These are phyloP conservation scores for Kodamaea alishanica DNA, from an alignment of 1,139 yeast species.

Conservation along the genomic window DNA sequence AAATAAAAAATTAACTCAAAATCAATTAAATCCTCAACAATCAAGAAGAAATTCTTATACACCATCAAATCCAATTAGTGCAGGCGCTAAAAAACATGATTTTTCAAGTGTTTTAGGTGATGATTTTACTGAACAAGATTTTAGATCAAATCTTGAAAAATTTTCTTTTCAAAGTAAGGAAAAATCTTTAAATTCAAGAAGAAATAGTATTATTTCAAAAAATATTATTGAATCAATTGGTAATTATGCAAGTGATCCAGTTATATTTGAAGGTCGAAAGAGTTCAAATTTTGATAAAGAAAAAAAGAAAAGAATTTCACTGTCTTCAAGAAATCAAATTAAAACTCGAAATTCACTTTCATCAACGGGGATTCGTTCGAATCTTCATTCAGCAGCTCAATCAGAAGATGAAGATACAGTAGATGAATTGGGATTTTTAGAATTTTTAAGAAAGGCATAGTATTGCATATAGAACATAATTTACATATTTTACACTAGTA, in stretches of 20 bases:
- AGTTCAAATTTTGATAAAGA: not conserved
- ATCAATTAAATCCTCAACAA: not conserved
- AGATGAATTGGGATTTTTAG: constrained; percentile 47
- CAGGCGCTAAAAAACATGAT: constrained; percentile 29
- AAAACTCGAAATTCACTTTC: too few relatives aligned
- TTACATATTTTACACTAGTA: constrained; percentile 7
- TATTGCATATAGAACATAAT: constrained; percentile 1
- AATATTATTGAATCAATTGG: too few relatives aligned
- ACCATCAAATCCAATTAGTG: constrained; percentile 4
- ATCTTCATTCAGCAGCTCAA: not conserved
- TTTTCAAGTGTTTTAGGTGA: constrained; percentile 32
- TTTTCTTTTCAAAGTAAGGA: constrained; percentile 22
- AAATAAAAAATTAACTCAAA: constrained; percentile 12
- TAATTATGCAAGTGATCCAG: too few relatives aligned
- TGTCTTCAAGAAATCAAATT: not conserved
- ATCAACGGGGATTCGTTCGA: too few relatives aligned
- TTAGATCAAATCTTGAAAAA: constrained; percentile 30
- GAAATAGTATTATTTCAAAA: constrained; percentile 10
- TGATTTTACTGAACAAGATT: constrained; percentile 27
- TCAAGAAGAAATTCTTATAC: not conserved
- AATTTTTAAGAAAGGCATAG: constrained; percentile 38
- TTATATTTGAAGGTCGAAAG: not conserved
- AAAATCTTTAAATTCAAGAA: constrained; percentile 6
- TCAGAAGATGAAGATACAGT: constrained; percentile 14
- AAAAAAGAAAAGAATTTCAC: not conserved